Evolutionary conservation across 1,139 yeast species (phyloP), one percentile per base, ranked within the genome.

Genomic region (Yamadazyma pseudoaaseri): DNA sequence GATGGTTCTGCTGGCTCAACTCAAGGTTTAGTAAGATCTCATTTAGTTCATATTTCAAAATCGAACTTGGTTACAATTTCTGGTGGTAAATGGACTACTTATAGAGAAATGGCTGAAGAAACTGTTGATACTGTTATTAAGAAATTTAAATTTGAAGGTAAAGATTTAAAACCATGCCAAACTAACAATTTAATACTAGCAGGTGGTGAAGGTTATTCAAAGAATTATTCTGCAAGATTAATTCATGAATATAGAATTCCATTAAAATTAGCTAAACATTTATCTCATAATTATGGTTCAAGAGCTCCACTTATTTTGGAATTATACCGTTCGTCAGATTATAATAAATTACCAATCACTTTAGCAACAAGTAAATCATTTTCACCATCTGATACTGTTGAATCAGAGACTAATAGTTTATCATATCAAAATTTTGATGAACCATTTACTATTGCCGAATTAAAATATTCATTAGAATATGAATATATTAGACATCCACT

Each of bases 1-100:
- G 69, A 68, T 30, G 62, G 62, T 29, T 73, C 66, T 38, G 60
- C 60, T 27, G 74, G 67, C 38, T 60, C 68, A 20, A 46, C 62
- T 23, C 72, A 72, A 33, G 92, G 89, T 36, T 73, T 90, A 44
- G 97, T 90, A 34, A 81, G 97, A 66, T 85, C 87, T 48, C 97
- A 90, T 62, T 71, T 90, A 55, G 75, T 90, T 41, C 75, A 84
- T 49, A 73, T 79, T 29, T 77, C 95, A 15, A 77, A 72, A 39
- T 70, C 83, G 33, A 94, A 92, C 16, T 73, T 90, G 48, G 72
- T 90, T 33, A 90, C 97, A 31, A 85, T 90, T 49, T 84, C 96
- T 18, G 97, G 97, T 53, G 97, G 97, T 61, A 90, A 90, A 65
- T 90, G 97, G 97, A 90, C 97, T 37, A 90, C 97, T 26, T 90